Base-by-base conservation (phyloP, 306 rosid genomes). In the Casuarina equisetifolia region DNA sequence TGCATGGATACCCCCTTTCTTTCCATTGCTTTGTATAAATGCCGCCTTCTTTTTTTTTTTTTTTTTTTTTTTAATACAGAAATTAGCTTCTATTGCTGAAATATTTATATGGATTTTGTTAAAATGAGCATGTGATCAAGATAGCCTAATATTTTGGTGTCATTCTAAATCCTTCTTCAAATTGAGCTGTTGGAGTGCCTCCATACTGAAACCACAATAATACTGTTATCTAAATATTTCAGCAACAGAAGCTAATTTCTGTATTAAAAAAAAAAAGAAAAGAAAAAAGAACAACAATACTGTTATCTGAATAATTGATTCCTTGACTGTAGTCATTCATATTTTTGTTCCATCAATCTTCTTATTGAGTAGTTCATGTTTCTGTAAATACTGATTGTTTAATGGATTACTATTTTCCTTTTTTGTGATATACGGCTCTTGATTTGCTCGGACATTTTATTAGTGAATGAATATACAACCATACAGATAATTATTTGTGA, bases 341-440 rank as follows among this genome's bases (percentile, higher is more conserved):
- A 15, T 1, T 57, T 57, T 57, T 57, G 38, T 57, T 17, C 13
- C 8, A 9, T 57, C 63, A 57, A 57, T 57, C n/a, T 57, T 20
- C 20, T 36, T 4, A 25, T 57, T 20, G 2, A 7, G 63, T 6
- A 20, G 12, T 9, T 7, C 36, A 9, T 57, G 36, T 38, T 20
- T 57, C 9, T 57, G 7, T 57, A 9, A 19, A 57, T 57, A 9
- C 10, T 57, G 36, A 19, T 15, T 66, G 12, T 42, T 16, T 9
- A 66, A 66, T 39, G 59, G 76, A 76, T 70, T 75, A 17, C 50
- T 53, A 52, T 66, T 11, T 66, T 38, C 36, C 11, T 35, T 13
- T 25, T 38, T 39, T 66, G 43, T 66, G 20, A 6, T 9, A 15
- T 64, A 11, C n/a, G 10, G 8, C 49, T 66, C 71, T n/a, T 66